phyloP scores from a whole-genome alignment of 352 stramenopile genomes.

The Pythium folliculosum region DNA sequence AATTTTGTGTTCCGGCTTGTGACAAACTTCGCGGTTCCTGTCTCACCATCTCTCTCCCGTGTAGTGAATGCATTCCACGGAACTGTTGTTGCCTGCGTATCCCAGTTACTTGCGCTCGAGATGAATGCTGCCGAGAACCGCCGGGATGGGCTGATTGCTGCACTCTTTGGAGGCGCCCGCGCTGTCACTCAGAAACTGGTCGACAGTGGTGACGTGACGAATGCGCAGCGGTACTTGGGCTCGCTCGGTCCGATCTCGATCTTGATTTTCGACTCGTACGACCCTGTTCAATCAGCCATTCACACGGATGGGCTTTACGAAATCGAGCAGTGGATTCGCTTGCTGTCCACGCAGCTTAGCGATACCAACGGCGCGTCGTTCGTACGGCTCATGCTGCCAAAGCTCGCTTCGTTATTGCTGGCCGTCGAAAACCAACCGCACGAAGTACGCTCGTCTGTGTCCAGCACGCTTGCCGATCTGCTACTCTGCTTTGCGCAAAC shows the following conservation, averaged over 20 bases:
- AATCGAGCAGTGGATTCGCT: slow-evolving; percentile 47
- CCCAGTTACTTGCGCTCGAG: slow-evolving; percentile 1
- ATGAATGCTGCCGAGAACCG: not conserved
- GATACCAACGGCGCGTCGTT: slow-evolving; percentile 48
- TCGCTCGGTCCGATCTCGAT: slow-evolving; percentile 45
- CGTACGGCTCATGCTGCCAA: slow-evolving; percentile 61
- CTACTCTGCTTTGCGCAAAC: slow-evolving; percentile 33
- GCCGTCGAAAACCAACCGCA: not conserved
- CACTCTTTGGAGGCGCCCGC: slow-evolving; percentile 7
- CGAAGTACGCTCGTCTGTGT: not conserved
- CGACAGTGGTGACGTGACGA: slow-evolving; percentile 20
- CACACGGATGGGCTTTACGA: slow-evolving; percentile 37
- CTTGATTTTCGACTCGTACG: slow-evolving; percentile 16
- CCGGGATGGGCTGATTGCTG: slow-evolving; percentile 1
- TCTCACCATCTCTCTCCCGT: slow-evolving; percentile 18
- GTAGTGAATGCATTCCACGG: slow-evolving; percentile 16
- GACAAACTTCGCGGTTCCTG: slow-evolving; percentile 9
- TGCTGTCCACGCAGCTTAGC: slow-evolving; percentile 51
- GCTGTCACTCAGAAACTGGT: slow-evolving; percentile 21
- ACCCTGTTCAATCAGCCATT: not conserved
- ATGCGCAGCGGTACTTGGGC: slow-evolving; percentile 48
- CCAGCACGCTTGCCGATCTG: slow-evolving; percentile 9
- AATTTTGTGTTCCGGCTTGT: slow-evolving; percentile 20
- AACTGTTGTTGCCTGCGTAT: not conserved
- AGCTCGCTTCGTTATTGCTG: slow-evolving; percentile 42